Base-by-base conservation (phyloP, 1,139 yeast genomes). In the Pichia kudriavzevii region DNA sequence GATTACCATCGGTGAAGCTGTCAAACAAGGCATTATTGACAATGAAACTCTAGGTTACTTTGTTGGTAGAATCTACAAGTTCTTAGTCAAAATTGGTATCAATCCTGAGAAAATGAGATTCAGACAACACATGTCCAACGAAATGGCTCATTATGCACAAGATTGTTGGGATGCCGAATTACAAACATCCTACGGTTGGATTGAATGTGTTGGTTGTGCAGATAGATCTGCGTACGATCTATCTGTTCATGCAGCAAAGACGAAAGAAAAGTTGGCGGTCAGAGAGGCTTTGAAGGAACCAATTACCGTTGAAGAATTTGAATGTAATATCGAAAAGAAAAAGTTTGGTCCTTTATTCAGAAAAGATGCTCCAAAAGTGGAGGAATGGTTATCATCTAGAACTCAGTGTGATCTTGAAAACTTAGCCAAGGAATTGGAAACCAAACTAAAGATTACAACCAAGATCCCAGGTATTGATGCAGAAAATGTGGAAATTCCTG, bases 111-210 rank as follows among this genome's bases (percentile, higher is more conserved):
- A 87, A 58, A 66, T 91, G 61, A 78, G 99, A 64, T 93, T 93
- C 75, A 82, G 99, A 71, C 98, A 93, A 68, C 99, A 93, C 66
- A 80, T 93, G 94, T 70, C 79, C 50, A 93, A 91, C 60, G 99
- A 93, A 68, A 93, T 93, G 99, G 99, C 99, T 18, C 99, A 93
- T 62, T 93, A 93, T 60, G 98, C 98, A 41, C 79, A 95, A 48
- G 99, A 93, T 66, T 93, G 99, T 70, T 93, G 99, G 99, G 99
- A 93, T 67, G 96, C 95, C 46, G 99, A 93, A 69, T 72, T 93
- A 53, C 79, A 83, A 53, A 81, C 95, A 28, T 83, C 95, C 25
- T 93, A 84, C 57, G 97, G 99, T 50, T 93, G 99, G 99, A 82
- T 93, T 53, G 99, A 93, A 67, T 91, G 98, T 77, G 97, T 91